phyloP scores from a whole-genome alignment of 768 basidiomycete genomes.

The Dendrothele bispora region DNA sequence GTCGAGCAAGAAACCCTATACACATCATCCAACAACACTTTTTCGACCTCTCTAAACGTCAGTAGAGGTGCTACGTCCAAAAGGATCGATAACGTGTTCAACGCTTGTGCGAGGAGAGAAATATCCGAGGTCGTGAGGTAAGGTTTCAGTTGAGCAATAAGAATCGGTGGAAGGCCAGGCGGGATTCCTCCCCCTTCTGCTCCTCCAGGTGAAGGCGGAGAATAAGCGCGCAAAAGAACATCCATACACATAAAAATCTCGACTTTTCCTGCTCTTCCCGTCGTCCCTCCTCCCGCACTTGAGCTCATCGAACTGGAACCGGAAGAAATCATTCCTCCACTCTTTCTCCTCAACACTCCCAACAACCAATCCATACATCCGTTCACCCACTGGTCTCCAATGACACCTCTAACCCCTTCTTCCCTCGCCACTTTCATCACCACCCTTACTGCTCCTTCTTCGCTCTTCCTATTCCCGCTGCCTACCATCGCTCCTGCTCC shows the following conservation, averaged over 20 bases:
- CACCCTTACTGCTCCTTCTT: slow-evolving; percentile 77
- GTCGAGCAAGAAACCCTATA: slow-evolving; percentile 80
- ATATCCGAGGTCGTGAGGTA: slow-evolving; percentile 80
- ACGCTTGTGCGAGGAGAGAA: slow-evolving; percentile 70
- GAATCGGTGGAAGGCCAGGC: slow-evolving; percentile 51
- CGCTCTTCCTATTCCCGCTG: no score
- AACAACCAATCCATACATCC: slow-evolving; percentile 78
- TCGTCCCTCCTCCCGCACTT: no score
- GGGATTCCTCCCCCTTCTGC: slow-evolving; percentile 57
- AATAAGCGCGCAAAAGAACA: slow-evolving; percentile 65
- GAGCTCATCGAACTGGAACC: no score
- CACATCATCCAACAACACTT: slow-evolving; percentile 60
- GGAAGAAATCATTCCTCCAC: no score
- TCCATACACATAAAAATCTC: slow-evolving; percentile 81
- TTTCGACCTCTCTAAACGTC: slow-evolving; percentile 78
- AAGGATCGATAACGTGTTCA: slow-evolving; percentile 65
- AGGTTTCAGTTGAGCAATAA: slow-evolving; percentile 73
- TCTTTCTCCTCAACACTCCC: slow-evolving; percentile 72
- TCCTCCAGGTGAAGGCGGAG: slow-evolving; percentile 31
- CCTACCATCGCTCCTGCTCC: no score
- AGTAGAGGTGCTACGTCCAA: slow-evolving; percentile 62
- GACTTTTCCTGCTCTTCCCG: slow-evolving; percentile 73
- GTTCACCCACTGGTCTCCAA: slow-evolving; percentile 80
- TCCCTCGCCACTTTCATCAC: slow-evolving; percentile 82
- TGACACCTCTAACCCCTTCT: slow-evolving; percentile 63